Percentiles rank a stretch among this genome's conserved stretches.
Evolutionary conservation across 1,284 basidiomycete species (phyloP).

Genomic region (Malassezia sp.): DNA sequence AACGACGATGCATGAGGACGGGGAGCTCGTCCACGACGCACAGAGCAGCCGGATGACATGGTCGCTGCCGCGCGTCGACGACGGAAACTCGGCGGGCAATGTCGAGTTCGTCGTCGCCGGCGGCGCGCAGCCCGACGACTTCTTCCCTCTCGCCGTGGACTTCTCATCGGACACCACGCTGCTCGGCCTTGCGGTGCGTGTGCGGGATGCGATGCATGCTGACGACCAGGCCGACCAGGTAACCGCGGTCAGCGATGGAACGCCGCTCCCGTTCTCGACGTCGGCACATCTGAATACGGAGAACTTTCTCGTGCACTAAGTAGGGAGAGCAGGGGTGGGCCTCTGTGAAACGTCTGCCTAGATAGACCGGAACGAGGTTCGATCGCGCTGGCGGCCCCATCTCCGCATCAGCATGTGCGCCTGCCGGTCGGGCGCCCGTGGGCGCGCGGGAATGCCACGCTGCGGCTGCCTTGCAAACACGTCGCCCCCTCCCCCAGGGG

Average conservation of each 20-base stretch:
- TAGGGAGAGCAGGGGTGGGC: too few relatives aligned
- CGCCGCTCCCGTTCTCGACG: constrained; percentile 4
- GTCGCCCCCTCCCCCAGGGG: neutral
- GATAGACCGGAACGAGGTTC: too few relatives aligned
- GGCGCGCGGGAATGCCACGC: too few relatives aligned
- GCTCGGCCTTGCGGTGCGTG: constrained; percentile 60
- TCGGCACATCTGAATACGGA: constrained; percentile 9
- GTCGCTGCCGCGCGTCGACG: constrained; percentile 59
- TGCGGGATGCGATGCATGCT: too few relatives aligned
- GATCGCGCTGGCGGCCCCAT: too few relatives aligned
- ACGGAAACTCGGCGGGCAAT: constrained; percentile 49
- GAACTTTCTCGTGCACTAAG: constrained; percentile 11
- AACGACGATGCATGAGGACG: constrained; percentile 61
- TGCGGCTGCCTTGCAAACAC: too few relatives aligned
- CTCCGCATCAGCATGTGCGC: too few relatives aligned
- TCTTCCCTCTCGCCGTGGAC: constrained; percentile 81
- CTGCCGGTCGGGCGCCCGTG: too few relatives aligned
- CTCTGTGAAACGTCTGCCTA: too few relatives aligned
- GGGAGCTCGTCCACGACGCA: constrained; percentile 69
- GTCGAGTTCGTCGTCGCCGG: constrained; percentile 66
- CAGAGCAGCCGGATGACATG: constrained; percentile 70
- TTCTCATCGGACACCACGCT: constrained; percentile 71
- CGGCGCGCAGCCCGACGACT: constrained; percentile 68
- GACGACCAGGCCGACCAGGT: constrained; percentile 15
- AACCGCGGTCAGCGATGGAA: neutral